phyloP scores from a whole-genome alignment of 1,284 basidiomycete genomes.

The Psilocybe mexicana region DNA sequence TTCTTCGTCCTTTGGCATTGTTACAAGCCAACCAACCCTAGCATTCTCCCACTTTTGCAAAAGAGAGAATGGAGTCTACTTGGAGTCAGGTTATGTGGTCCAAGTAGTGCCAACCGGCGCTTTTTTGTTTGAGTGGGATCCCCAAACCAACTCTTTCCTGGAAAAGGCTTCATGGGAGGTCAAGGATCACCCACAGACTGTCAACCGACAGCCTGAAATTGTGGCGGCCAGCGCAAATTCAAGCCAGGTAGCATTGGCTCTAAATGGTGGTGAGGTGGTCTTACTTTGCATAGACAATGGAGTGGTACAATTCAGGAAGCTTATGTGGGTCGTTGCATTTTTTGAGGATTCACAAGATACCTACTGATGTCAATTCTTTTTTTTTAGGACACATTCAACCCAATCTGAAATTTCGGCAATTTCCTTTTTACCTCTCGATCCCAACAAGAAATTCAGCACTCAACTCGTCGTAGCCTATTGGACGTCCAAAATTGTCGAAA shows the following conservation, averaged over 20 bases:
- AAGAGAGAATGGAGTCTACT: conserved; percentile 42
- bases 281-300: conserved; percentile 50
- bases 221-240: conserved; percentile 68
- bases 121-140: conserved; percentile 55
- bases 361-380: neutral
- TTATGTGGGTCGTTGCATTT: conserved; percentile 33
- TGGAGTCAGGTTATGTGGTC: conserved; percentile 56
- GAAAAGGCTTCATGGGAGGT: conserved; percentile 28
- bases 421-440: conserved; percentile 58
- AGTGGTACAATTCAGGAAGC: conserved; percentile 34
- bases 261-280: conserved; percentile 57
- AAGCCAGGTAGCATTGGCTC: conserved; percentile 66
- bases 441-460: conserved; percentile 44
- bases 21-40: conserved; percentile 57
- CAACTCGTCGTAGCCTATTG: conserved; percentile 76
- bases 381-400: conserved; percentile 8
- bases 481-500: conserved; percentile 64
- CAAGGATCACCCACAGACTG: neutral
- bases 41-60: conserved; percentile 58
- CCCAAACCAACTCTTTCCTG: conserved; percentile 30
- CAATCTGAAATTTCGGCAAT: conserved; percentile 61
- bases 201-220: conserved; percentile 38
- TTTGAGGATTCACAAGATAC: neutral
- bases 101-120: conserved; percentile 71
- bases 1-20: conserved; percentile 41